Evolutionary conservation across 306 rosid species (phyloP), one percentile per base, ranked within the genome.

Genomic region (Corylus avellana): DNA sequence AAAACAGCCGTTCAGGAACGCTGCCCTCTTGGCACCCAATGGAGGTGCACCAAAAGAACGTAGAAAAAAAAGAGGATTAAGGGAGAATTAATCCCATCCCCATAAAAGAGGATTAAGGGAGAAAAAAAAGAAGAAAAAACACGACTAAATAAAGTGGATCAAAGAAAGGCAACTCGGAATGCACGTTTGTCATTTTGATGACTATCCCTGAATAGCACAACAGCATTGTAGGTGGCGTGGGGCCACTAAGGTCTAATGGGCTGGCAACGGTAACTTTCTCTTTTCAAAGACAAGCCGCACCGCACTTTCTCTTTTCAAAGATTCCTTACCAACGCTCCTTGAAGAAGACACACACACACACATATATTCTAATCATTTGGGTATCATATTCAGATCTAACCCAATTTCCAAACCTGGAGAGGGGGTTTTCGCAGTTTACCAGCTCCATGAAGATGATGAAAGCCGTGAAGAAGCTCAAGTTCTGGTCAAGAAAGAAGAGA

Each of bases 381-480:
- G 37, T 39, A 50, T 13, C 44, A 44, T 50, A 20, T 13, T 18
- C 51, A 47, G 55, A 12, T 47, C 75, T 56, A 20, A 0, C 46
- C 18, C 14, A 58, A 22, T 27, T 61, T n/a, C 35, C 70, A 46
- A 46, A 57, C 22, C 50, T n/a, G 58, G 58, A 32, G 8, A n/a
- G 59, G 22, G 37, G 67, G 29, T 16, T 44, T 42, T 18, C 10
- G 49, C 57, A 8, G 42, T 73, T 67, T 4, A 11, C 35, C 47
- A 53, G 37, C 51, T 44, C 37, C 72, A 78, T 75, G 86, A 84
- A 61, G 62, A 90, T 90, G 78, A 80, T 91, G 35, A 88, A 88
- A 77, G 84, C 90, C 51, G 78, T 84, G 80, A 92, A 90, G 87
- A 92, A 85, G 83, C 90, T 90, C 67, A 90, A 86, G 73, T 61